These are phyloP conservation scores for Pythium angustatum DNA, from an alignment of 352 stramenopile genomes.

Conservation along the genomic window DNA sequence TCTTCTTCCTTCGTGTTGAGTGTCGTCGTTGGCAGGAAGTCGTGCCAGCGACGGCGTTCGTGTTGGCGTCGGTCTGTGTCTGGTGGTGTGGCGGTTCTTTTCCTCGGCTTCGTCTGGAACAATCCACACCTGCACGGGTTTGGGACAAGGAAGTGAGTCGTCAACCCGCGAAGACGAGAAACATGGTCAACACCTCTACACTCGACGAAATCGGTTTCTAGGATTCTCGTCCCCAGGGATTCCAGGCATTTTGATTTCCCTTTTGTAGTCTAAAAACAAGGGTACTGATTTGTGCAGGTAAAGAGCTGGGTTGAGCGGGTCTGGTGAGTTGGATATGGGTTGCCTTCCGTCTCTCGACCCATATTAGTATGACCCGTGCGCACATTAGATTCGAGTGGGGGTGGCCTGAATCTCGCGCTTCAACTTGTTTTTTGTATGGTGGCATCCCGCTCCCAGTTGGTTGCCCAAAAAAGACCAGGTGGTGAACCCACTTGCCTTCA, in stretches of 20 bases:
- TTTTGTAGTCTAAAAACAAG: not conserved
- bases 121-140: slow-evolving; percentile 13
- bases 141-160: not conserved
- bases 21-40: no score
- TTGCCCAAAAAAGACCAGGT: not conserved
- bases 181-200: slow-evolving; percentile 1
- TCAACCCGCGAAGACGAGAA: not conserved
- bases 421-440: slow-evolving; percentile 14
- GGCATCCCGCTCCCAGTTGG: not conserved
- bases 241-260: no score
- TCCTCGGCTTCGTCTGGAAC: slow-evolving; percentile 17
- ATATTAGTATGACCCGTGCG: no score
- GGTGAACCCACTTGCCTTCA: slow-evolving; percentile 1
- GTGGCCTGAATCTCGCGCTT: not conserved
- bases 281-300: not conserved
- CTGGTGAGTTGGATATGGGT: not conserved
- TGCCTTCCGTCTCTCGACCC: no score
- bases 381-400: slow-evolving; percentile 5
- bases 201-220: not conserved
- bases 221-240: no score
- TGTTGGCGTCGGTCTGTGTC: slow-evolving; percentile 2
- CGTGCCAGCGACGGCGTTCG: not conserved
- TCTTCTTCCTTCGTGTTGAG: no score
- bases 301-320: not conserved
- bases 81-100: slow-evolving; percentile 19